These are phyloP conservation scores for Mucor lusitanicus DNA, from an alignment of 371 early-diverging fungal genomes.

Conservation along the genomic window DNA sequence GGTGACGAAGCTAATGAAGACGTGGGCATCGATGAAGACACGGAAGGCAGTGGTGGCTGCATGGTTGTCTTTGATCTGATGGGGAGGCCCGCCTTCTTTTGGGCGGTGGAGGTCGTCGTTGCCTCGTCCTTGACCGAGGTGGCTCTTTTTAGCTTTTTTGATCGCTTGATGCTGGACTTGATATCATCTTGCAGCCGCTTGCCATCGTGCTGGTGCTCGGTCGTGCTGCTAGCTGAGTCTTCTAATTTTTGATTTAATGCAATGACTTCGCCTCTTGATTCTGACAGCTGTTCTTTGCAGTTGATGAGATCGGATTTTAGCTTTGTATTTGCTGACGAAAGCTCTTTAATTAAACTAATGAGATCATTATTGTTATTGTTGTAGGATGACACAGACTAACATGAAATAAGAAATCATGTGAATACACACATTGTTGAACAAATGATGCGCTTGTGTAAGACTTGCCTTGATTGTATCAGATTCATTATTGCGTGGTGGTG, in stretches of 20 bases:
- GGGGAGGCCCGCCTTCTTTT: background rate
- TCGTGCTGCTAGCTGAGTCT: background rate
- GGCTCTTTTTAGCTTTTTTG: constrained; percentile 2
- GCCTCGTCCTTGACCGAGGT: background rate
- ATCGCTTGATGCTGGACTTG: background rate
- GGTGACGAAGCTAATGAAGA: background rate
- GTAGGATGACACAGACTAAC: constrained; percentile 10
- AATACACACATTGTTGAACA: background rate
- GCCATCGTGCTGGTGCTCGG: too few species aligned
- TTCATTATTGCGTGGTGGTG: background rate
- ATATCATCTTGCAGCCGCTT: constrained; percentile 9
- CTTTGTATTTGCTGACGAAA: constrained; percentile 44
- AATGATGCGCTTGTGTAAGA: background rate
- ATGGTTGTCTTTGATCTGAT: background rate
- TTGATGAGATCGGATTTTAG: constrained; percentile 39
- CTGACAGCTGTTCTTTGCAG: constrained; percentile 39
- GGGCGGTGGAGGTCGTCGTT: background rate
- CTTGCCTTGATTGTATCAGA: background rate
- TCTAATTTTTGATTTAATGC: constrained; percentile 19
- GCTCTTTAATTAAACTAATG: constrained; percentile 41
- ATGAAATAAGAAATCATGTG: background rate
- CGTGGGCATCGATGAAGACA: constrained; percentile 26
- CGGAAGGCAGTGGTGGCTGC: constrained; percentile 8
- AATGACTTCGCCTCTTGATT: constrained; percentile 33
- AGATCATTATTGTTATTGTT: constrained; percentile 13